phyloP scores from a whole-genome alignment of 306 rosid species.

The Malus orientalis region DNA sequence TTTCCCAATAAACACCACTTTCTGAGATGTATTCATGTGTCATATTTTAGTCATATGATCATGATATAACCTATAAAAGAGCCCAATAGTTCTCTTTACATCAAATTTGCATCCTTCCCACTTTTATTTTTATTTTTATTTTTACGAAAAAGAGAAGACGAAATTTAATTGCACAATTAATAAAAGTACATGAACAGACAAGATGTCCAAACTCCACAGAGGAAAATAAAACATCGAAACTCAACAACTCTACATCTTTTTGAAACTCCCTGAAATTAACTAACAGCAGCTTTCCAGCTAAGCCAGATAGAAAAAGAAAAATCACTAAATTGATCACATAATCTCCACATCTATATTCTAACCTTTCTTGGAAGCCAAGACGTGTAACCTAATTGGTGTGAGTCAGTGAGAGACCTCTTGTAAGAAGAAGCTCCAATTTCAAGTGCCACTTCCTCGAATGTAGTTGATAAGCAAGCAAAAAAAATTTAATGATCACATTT shows the following conservation, averaged over 20 bases:
- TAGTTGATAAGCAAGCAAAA: not conserved
- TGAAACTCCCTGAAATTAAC: not conserved
- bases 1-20: not conserved
- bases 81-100: not conserved
- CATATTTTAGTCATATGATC: not conserved
- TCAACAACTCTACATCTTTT: not conserved
- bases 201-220: too few relatives aligned
- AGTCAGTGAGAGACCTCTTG: not conserved
- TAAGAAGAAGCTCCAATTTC: not conserved
- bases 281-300: too few relatives aligned
- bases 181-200: too few relatives aligned
- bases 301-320: not conserved
- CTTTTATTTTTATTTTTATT: too few relatives aligned
- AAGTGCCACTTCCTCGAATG: not conserved
- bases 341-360: not conserved
- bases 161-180: too few relatives aligned
- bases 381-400: not conserved
- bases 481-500: not conserved
- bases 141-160: too few relatives aligned
- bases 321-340: not conserved
- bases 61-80: not conserved
- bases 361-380: not conserved
- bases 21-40: not conserved
- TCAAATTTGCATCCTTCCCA: not conserved
- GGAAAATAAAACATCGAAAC: not conserved